Conservation (phyloP, 495 filamentous ascomycete genomes). For the Cenococcum geophilum region DNA sequence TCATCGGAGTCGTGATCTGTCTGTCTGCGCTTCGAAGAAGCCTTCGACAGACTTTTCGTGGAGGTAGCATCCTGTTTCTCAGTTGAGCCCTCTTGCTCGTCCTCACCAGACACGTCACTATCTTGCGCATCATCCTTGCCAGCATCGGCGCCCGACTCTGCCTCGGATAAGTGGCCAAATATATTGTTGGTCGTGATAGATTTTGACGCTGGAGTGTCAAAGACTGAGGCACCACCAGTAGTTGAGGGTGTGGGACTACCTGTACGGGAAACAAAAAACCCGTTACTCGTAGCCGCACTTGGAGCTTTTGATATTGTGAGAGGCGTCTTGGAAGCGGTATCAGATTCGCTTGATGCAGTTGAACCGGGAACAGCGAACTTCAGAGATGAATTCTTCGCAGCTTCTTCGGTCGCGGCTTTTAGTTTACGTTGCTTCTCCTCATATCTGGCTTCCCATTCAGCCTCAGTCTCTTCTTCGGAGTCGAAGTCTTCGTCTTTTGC, state of each 20-base stretch:
- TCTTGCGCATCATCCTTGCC: neutral
- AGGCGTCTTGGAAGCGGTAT: neutral
- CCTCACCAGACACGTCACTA: neutral
- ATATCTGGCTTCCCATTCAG: neutral
- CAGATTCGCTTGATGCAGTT: neutral
- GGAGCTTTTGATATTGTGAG: neutral
- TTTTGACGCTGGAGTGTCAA: conserved; percentile 1
- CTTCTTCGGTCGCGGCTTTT: neutral
- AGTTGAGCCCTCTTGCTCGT: neutral
- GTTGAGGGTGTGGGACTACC: conserved; percentile 1
- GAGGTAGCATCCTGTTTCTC: neutral
- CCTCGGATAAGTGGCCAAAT: conserved; percentile 4
- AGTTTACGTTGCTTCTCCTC: neutral
- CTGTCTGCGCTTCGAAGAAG: neutral
- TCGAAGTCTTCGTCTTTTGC: neutral
- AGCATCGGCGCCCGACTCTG: neutral
- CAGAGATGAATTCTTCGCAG: neutral
- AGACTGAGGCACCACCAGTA: conserved; percentile 4
- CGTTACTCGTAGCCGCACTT: neutral
- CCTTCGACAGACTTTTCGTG: neutral
- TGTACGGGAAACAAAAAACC: neutral
- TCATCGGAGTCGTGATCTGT: neutral
- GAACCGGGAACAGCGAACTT: neutral
- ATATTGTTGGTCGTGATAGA: neutral
- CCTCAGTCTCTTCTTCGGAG: neutral